Percentiles rank a stretch among this genome's conserved stretches.
phyloP scores from a whole-genome alignment of 805 yeast genomes.

The Dipodascopsis tothii region DNA sequence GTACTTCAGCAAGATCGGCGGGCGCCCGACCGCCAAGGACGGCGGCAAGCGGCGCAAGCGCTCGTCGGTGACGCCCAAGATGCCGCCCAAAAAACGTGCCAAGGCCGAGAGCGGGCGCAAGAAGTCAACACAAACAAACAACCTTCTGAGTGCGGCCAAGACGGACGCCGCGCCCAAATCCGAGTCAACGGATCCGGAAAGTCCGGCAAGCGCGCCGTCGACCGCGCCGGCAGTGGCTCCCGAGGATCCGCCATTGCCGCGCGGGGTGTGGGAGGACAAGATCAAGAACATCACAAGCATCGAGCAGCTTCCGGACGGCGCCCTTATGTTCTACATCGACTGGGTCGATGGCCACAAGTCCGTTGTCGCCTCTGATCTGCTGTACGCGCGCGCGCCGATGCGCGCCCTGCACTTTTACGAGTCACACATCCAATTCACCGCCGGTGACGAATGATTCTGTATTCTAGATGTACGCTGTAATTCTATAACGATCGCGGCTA shows the following conservation, averaged over 20 bases:
- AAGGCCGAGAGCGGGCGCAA: background rate
- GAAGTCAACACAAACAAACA: too few species aligned
- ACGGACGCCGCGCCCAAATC: background rate
- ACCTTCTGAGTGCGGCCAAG: too few species aligned
- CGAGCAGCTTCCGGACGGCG: background rate
- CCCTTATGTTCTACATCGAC: background rate
- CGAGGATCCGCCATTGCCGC: too few species aligned
- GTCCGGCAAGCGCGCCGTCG: background rate
- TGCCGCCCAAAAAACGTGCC: background rate
- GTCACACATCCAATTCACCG: constrained; percentile 2
- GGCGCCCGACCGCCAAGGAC: constrained; percentile 1
- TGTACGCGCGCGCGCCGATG: constrained; percentile 6
- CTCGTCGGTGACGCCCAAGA: background rate
- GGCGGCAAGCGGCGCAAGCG: background rate
- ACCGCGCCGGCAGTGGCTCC: background rate
- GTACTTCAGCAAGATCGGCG: constrained; percentile 3
- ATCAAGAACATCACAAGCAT: constrained; percentile 2
- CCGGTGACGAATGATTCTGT: background rate
- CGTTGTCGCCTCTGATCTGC: background rate
- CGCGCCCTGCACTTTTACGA: constrained; percentile 3
- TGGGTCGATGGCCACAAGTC: constrained; percentile 1
- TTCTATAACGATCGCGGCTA: too few species aligned
- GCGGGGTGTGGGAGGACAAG: constrained; percentile 5
- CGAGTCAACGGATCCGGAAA: background rate
- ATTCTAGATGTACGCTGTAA: too few species aligned